phyloP scores from a whole-genome alignment of 2,329 filamentous ascomycete genomes.

The Trichoderma citrinoviride region DNA sequence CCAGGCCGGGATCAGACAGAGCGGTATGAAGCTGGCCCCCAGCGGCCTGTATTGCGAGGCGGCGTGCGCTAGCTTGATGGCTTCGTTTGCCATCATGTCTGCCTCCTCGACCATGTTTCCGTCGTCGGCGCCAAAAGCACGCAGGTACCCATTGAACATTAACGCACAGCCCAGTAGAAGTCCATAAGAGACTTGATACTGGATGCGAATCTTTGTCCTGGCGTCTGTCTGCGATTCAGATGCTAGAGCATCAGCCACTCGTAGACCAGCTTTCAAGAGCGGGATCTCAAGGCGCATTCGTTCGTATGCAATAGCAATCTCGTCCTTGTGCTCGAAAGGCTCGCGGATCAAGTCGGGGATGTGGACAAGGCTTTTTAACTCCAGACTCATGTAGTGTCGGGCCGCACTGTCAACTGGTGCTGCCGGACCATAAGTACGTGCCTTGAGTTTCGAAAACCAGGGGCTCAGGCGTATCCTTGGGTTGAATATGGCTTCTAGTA shows the following conservation, averaged over 20 bases:
- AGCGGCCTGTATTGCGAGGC: conserved; percentile 29
- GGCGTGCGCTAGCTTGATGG: conserved; percentile 26
- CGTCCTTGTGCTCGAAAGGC: conserved; percentile 23
- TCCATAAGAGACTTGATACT: conserved; percentile 4
- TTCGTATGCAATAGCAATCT: conserved; percentile 25
- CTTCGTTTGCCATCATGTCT: conserved; percentile 26
- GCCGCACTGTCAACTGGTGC: neutral
- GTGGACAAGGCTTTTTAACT: conserved; percentile 22
- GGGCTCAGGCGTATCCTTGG: conserved; percentile 28
- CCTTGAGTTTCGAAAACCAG: conserved; percentile 25
- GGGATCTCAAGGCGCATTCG: conserved; percentile 24
- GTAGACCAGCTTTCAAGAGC: conserved; percentile 3
- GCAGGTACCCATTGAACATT: conserved; percentile 28
- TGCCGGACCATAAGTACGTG: neutral
- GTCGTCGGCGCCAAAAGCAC: conserved; percentile 24
- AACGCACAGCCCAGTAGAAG: conserved; percentile 5
- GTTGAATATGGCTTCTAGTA: conserved; percentile 36
- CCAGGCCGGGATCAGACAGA: conserved; percentile 30
- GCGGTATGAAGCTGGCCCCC: conserved; percentile 31
- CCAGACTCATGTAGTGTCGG: conserved; percentile 16
- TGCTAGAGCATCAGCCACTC: neutral
- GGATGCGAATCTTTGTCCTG: conserved; percentile 11
- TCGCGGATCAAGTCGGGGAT: conserved; percentile 26
- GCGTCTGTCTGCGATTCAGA: neutral
- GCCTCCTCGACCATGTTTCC: conserved; percentile 24